phyloP scores from a whole-genome alignment of 352 stramenopile species.

The Phytophthora macrochlamydospora region DNA sequence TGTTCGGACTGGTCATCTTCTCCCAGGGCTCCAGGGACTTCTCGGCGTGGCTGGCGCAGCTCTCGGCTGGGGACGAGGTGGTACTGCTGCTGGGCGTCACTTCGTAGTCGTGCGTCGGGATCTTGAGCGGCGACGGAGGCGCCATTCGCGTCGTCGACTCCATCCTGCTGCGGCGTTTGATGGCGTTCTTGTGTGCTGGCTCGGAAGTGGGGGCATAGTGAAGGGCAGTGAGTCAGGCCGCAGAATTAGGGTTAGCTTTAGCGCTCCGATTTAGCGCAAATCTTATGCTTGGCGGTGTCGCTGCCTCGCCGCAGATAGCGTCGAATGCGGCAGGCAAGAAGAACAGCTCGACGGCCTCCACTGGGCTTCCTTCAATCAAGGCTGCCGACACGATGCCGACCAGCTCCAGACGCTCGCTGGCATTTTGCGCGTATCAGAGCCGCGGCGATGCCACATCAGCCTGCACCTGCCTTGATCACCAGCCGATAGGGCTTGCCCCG shows the following conservation, averaged over 20 bases:
- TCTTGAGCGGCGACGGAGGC: constrained; percentile 20
- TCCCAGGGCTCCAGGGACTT: constrained; percentile 20
- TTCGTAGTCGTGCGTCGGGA: constrained; percentile 13
- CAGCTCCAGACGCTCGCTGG: too few relatives aligned
- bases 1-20: constrained; percentile 5
- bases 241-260: too few relatives aligned
- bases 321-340: too few relatives aligned
- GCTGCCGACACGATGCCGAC: too few relatives aligned
- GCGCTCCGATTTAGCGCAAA: background rate
- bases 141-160: background rate
- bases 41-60: constrained; percentile 6
- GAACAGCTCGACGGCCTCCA: too few relatives aligned
- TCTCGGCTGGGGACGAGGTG: constrained; percentile 13
- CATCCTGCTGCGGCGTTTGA: constrained; percentile 18
- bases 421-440: too few relatives aligned
- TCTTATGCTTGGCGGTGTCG: background rate
- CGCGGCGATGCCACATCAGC: too few relatives aligned
- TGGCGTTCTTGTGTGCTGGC: constrained; percentile 13
- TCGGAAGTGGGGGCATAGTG: constrained; percentile 1
- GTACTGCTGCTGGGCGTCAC: constrained; percentile 13
- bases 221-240: background rate
- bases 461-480: too few relatives aligned
- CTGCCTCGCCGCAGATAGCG: too few relatives aligned
- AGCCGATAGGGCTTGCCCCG: too few relatives aligned
- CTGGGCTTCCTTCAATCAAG: too few relatives aligned